Evolutionary conservation across 345 rosid genomes (phyloP), one percentile per base, ranked within the genome.

Genomic region (Durio zibethinus): DNA sequence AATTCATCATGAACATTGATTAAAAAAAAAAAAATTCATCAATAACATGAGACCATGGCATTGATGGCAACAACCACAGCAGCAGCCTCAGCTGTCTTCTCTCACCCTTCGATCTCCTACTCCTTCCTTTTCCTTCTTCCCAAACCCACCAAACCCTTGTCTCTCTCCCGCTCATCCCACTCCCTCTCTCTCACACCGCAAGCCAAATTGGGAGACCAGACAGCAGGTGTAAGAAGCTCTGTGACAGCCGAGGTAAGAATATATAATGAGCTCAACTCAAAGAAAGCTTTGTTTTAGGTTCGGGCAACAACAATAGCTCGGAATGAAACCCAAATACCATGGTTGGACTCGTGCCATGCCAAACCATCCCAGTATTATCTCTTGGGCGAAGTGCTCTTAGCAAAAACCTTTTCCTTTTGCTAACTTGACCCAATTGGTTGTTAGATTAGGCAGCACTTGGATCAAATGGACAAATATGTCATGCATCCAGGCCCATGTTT

Each of bases 11-110:
- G n/a, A n/a, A n/a, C n/a, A n/a, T n/a, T n/a, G n/a, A n/a, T n/a
- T n/a, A n/a, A n/a, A n/a, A n/a, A n/a, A n/a, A n/a, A n/a, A n/a
- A n/a, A n/a, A n/a, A n/a, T n/a, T n/a, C n/a, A n/a, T n/a, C n/a
- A n/a, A n/a, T n/a, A n/a, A n/a, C n/a, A n/a, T n/a, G n/a, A n/a
- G n/a, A n/a, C n/a, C n/a, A n/a, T n/a, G n/a, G n/a, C n/a, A 70
- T 21, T 82, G 45, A 83, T 78, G 85, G 83, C 84, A 20, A 12
- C 82, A 38, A 83, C 86, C 79, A 77, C 88, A 73, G 52, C 89
- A 33, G 74, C 52, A 23, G 68, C 69, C 10, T 29, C 60, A 2
- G 21, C 85, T 70, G 77, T 86, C 77, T 80, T 12, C 80, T 84
- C 56, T 74, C 38, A 2, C 72, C 45, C 81, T 82, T 31, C 82